A percentile compares a stretch with the other conserved stretches of the same genome.
phyloP scores from a whole-genome alignment of 108 stramenopile species.

The Nitzschia palea region DNA sequence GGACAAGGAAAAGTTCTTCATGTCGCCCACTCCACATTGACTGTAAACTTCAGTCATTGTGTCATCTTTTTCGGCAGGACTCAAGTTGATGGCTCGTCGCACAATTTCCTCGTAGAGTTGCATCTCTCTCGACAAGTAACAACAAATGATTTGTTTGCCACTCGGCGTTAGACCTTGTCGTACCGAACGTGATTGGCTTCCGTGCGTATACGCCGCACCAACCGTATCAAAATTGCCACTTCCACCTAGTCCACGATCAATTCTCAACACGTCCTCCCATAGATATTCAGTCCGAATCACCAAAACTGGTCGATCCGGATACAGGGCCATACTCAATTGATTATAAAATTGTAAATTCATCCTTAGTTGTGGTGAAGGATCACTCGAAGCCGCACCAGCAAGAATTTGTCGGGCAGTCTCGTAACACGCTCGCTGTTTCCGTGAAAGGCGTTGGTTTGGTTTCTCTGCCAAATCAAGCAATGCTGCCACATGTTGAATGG shows the following conservation, averaged over 20 bases:
- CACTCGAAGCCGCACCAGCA: neutral
- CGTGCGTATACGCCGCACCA: neutral
- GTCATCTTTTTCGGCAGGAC: conserved; percentile 1
- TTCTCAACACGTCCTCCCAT: conserved; percentile 1
- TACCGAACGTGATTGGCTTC: neutral
- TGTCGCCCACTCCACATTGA: neutral
- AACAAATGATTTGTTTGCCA: conserved; percentile 4
- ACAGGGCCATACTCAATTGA: neutral
- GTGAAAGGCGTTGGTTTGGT: neutral
- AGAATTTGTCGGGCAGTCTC: neutral
- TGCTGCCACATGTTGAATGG: neutral
- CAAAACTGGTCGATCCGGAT: neutral
- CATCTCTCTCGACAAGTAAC: conserved; percentile 1
- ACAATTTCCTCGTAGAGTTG: conserved; percentile 5
- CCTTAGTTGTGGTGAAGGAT: neutral
- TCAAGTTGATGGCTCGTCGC: conserved; percentile 10
- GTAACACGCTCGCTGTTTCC: neutral
- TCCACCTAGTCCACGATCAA: neutral
- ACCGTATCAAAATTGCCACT: neutral
- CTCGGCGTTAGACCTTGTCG: neutral
- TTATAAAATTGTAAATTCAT: conserved; percentile 4
- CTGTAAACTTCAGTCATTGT: neutral
- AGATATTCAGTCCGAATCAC: conserved; percentile 11
- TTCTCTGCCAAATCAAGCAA: neutral
- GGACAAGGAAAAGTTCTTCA: neutral